Conservation (phyloP, 306 rosid genomes). For the Benincasa hispida region DNA sequence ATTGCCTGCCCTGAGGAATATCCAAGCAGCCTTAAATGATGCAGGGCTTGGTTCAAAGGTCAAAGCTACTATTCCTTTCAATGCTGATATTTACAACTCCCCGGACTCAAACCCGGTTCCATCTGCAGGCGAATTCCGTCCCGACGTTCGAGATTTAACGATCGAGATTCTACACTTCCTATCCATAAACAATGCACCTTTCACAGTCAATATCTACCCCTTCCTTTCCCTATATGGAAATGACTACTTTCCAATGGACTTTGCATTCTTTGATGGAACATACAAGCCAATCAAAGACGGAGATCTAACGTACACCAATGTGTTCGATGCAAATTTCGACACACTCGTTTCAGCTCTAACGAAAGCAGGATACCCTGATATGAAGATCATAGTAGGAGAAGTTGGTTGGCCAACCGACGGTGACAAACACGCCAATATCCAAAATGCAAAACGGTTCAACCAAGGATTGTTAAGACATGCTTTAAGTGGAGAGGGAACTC, state of each 20-base stretch:
- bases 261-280: conserved; percentile 70
- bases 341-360: conserved; percentile 53
- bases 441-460: conserved; percentile 56
- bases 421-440: conserved; percentile 42
- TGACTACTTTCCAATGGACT: conserved; percentile 65
- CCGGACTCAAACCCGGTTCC: conserved; percentile 75
- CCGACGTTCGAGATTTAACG: conserved; percentile 45
- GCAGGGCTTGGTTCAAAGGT: conserved; percentile 51
- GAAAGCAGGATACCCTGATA: conserved; percentile 62
- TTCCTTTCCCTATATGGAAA: conserved; percentile 72
- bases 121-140: conserved; percentile 80
- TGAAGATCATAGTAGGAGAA: conserved; percentile 56
- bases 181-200: conserved; percentile 49
- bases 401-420: conserved; percentile 95
- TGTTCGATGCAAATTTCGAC: conserved; percentile 72
- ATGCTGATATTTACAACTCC: conserved; percentile 77
- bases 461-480: conserved; percentile 52
- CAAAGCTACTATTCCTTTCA: conserved; percentile 88
- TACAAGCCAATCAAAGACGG: conserved; percentile 54
- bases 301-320: conserved; percentile 50
- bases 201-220: conserved; percentile 78
- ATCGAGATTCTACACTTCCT: conserved; percentile 51
- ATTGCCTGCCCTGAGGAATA: conserved; percentile 69
- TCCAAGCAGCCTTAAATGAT: conserved; percentile 56
- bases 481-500: conserved; percentile 59